Evolutionary conservation across 768 basidiomycete species (phyloP), one percentile per base, ranked within the genome.

Genomic region (Leucosporidium yakuticum): DNA sequence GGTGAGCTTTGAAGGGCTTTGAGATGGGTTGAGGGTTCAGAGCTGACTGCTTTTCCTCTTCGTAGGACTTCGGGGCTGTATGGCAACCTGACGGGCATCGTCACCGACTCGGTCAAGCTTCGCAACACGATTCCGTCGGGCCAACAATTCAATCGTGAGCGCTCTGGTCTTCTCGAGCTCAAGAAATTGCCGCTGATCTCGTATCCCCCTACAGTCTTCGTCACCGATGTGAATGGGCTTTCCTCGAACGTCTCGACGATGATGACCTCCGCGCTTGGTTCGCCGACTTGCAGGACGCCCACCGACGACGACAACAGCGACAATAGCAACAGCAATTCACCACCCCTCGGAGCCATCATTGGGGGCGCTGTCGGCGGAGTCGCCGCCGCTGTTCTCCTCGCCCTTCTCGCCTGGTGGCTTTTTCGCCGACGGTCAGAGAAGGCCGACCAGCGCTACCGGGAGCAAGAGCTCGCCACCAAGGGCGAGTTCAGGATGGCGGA

Each of bases 301-400:
- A 14, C 23, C 0, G 14, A 15, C 39, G 39, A 15, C 9, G 2
- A 17, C 50, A 0, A 1, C 3, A 4, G 8, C 8, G 20, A 60
- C 19, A 21, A 21, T 17, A n/a, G 27, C 44, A 4, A 56, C 58
- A 9, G 14, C 39, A 44, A 8, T 2, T 34, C 59, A 2, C 54
- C 63, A 0, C 51, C 63, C 5, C n/a, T 67, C 5, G 67, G 67
- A 25, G 62, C 67, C 2, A 66, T 72, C 47, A 64, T 64, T 2
- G 71, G 71, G 39, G 71, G 58, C 8, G 71, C 64, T 0, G 53
- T 72, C 27, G 71, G 71, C 29, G 64, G 64, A 3, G 48, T 72
- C 21, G 27, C 54, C 34, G 48, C 25, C 14, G 71, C 71, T 20
- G 12, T 63, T 20, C 23, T 69, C 15, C 12, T 69, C 55, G 63